Base-by-base conservation (phyloP, 192 early-diverging fungal genomes). In the Podila horticola region DNA sequence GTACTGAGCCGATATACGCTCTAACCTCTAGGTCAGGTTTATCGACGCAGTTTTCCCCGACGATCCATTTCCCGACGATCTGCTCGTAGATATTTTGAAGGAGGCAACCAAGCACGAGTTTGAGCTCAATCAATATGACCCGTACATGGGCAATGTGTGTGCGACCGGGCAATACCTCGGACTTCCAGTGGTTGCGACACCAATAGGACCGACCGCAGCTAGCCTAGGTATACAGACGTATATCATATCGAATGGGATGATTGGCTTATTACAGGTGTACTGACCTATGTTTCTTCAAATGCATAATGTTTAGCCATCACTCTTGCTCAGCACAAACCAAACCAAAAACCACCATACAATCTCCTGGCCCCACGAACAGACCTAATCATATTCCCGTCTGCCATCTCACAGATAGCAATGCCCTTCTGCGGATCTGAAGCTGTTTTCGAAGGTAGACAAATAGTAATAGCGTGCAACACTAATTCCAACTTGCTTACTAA, bases 101-200 rank as follows among this genome's bases (percentile, higher is more conserved):
- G 52, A 55, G 24, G 20, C 24, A 55, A 24, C 24, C 6, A 55
- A 55, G 52, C n/a, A 55, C 7, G 52, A 55, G 5, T 55, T 55
- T 55, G 52, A 55, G 6, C 52, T 24, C n/a, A 55, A 26, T 26
- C 52, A 55, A 55, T 55, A 55, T 55, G 52, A 55, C 52, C 52
- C 52, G 5, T 55, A 55, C 52, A 6, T 9, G 52, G 52, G 52
- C 52, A 55, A 55, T 11, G n/a, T 55, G 20, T 55, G 52, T 22
- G 52, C n/a, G 11, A 12, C 24, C 24, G 52, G 52, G 11, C 24
- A n/a, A 26, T 55, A 24, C n/a, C 52, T 55, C 17, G 52, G 52
- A 24, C 52, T 55, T 26, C 52, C 52, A 24, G 52, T 55, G 20
- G 10, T 55, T 22, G 52, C 52, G 52, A 55, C 52, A 22, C 52